Base-by-base conservation (phyloP, 1,139 yeast species). In the Candida albicans region DNA sequence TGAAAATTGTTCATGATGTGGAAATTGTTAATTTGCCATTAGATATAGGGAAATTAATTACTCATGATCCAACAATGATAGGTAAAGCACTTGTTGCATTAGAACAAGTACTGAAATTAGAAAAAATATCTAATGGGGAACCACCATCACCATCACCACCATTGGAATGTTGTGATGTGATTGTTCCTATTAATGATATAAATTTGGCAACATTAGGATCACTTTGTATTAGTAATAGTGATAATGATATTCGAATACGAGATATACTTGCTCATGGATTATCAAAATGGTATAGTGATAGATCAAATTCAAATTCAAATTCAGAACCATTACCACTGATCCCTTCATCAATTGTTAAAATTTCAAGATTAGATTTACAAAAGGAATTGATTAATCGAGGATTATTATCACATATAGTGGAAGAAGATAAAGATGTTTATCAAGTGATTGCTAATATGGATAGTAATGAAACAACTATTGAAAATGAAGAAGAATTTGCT, bases 141-240 rank as follows among this genome's bases (percentile, higher is more conserved):
- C 7, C n/a, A n/a, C n/a, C n/a, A n/a, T n/a, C n/a, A n/a, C n/a
- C n/a, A n/a, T n/a, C n/a, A n/a, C n/a, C n/a, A n/a, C n/a, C 3
- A 18, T 18, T 18, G 5, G 5, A 18, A 18, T 18, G 22, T 18
- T 18, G 22, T 18, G 5, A 18, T 18, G 87, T 47, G 2, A 39
- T 33, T 22, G 40, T 44, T 8, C 42, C 47, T 2, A 28, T 48
- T 8, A 48, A 42, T 34, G 34, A 38, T 4, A 38, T 46, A 40
- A 48, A 44, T 34, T 32, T 47, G 10, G 45, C 45, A 2, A 81
- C 54, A 80, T 82, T 57, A 73, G 81, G 55, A 86, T 81, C 56
- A 80, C 68, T 56, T 77, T 81, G 55, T 61, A 79, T 29, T 5
- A 37, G 33, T 30, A 26, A 18, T 22, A 24, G 30, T 25, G 41